Evolutionary conservation across 352 stramenopile species (phyloP), one percentile per base, ranked within the genome.

Genomic region (Plasmopara halstedii): DNA sequence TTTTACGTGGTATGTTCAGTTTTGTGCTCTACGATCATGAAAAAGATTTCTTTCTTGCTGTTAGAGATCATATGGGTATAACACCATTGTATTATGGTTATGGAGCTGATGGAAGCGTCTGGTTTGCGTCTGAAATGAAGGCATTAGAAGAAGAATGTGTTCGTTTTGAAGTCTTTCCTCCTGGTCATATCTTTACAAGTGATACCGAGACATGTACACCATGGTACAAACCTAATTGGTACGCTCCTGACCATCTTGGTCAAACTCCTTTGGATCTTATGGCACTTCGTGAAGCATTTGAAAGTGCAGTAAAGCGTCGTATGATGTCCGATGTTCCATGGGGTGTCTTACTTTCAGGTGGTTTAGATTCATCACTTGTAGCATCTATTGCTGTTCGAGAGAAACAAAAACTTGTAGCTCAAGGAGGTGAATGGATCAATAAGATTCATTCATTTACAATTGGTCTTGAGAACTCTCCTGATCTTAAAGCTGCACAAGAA

Each of bases 271-370:
- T 91, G 17, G 81, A 96, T 51, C 64, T 94, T 6, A 56, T 36
- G 22, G 57, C 74, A 45, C 71, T 99, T 13, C 81, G 94, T 19
- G 55, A 87, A 26, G 73, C 88, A 10, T 99, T 99, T 59, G 93
- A 98, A 60, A 82, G 83, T 27, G 73, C 96, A 5, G 95, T 99
- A 17, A 95, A 87, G 54, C 77, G 94, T 42, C 85, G 95, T 44
- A 98, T 99, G 94, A 99, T 99, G 96, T 96, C 93, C 10, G 96
- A 99, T 56, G 96, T 99, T 21, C 95, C 95, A 22, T 99, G 95
- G 95, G 96, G 96, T 46, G 95, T 99, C 26, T 68, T 99, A 50
- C 87, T 99, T 14, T 98, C 88, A 8, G 96, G 96, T 41, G 96
- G 96, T 9, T 74, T 99, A 17, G 96, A 99, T 68, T 99, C 95